A percentile compares a stretch with the other conserved stretches of the same genome.
phyloP scores from a whole-genome alignment of 73 alveolate genomes.

The Symbiodinium pilosum region DNA sequence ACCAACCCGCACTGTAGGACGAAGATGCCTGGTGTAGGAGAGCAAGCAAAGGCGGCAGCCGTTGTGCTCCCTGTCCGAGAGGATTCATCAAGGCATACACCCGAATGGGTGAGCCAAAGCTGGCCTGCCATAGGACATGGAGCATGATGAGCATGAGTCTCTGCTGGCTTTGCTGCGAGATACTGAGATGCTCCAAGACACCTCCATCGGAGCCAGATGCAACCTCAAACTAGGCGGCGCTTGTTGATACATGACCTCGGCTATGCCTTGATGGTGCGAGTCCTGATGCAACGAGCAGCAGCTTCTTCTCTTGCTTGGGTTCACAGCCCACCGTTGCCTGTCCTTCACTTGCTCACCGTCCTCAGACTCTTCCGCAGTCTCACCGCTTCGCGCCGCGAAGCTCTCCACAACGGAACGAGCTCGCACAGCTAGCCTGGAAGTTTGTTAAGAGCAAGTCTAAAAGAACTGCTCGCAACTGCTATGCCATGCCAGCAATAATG shows the following conservation, averaged over 20 bases:
- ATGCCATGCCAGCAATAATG: too few species aligned
- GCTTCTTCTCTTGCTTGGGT: not conserved
- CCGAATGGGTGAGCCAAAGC: not conserved
- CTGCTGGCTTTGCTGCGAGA: too few species aligned
- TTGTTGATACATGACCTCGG: slow-evolving; percentile 16
- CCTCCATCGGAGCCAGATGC: slow-evolving; percentile 50
- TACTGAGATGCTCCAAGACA: too few species aligned
- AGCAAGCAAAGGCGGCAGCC: slow-evolving; percentile 51
- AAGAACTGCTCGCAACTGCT: too few species aligned
- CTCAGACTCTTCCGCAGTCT: slow-evolving; percentile 17
- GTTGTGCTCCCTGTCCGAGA: slow-evolving; percentile 55
- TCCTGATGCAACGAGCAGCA: not conserved
- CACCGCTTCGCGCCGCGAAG: slow-evolving; percentile 49
- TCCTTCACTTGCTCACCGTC: slow-evolving; percentile 54
- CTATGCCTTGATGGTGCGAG: slow-evolving; percentile 4
- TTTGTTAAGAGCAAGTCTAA: too few species aligned
- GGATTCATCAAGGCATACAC: slow-evolving; percentile 47
- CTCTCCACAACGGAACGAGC: slow-evolving; percentile 43
- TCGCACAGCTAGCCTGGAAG: slow-evolving; percentile 71
- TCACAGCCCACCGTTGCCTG: too few species aligned
- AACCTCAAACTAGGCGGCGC: slow-evolving; percentile 8
- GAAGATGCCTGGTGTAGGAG: slow-evolving; percentile 35
- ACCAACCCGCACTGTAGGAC: too few species aligned
- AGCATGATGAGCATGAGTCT: too few species aligned
- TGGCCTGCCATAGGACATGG: not conserved